A percentile compares a stretch with the other conserved stretches of the same genome.
These are phyloP conservation scores for Lichenothelia convexa DNA, from an alignment of 495 filamentous ascomycete species.

Conservation along the genomic window DNA sequence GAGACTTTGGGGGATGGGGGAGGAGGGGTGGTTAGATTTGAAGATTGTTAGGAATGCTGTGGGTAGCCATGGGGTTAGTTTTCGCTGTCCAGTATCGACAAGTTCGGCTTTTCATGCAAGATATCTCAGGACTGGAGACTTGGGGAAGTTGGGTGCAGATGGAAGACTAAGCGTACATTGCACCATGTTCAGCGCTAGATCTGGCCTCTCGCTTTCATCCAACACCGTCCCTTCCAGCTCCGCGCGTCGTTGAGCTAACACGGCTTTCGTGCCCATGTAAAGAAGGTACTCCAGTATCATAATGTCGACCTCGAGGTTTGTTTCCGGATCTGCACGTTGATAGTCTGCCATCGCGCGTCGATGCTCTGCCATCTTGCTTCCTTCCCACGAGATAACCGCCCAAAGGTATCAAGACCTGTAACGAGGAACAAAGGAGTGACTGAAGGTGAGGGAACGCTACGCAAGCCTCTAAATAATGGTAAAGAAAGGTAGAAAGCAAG, in stretches of 20 bases:
- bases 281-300: slow-evolving; percentile 37
- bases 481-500: too few relatives aligned
- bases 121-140: too few relatives aligned
- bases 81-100: too few relatives aligned
- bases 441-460: too few relatives aligned
- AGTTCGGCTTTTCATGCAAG: too few relatives aligned
- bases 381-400: too few relatives aligned
- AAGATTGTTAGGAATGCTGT: slow-evolving; percentile 20
- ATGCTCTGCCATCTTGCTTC: too few relatives aligned
- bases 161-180: slow-evolving; percentile 6
- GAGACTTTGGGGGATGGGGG: slow-evolving; percentile 7
- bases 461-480: too few relatives aligned
- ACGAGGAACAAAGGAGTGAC: too few relatives aligned
- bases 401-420: too few relatives aligned
- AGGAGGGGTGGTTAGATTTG: slow-evolving; percentile 13
- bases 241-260: slow-evolving; percentile 11
- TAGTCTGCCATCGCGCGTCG: too few relatives aligned
- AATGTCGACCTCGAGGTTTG: slow-evolving; percentile 25
- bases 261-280: slow-evolving; percentile 24
- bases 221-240: not conserved
- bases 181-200: slow-evolving; percentile 2
- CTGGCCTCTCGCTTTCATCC: not conserved
- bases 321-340: slow-evolving; percentile 4
- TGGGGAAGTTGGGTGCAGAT: too few relatives aligned
- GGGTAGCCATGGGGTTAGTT: slow-evolving; percentile 2